Conservation (phyloP, 2,329 filamentous ascomycete genomes). For the Mycocentrospora acerina region DNA sequence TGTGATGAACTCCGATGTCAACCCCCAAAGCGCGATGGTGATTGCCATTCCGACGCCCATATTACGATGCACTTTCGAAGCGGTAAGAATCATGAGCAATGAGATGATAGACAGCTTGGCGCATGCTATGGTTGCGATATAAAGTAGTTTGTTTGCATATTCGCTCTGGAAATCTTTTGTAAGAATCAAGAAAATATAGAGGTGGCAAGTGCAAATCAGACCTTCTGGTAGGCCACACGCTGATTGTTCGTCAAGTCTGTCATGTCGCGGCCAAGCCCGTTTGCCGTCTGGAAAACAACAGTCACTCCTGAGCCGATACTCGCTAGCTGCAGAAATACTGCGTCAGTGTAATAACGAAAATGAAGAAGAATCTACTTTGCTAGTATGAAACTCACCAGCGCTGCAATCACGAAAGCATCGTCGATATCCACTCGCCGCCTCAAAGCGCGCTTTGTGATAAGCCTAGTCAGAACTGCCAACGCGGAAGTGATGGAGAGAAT, state of each 20-base stretch:
- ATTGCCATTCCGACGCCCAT: constrained; percentile 26
- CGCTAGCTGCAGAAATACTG: constrained; percentile 15
- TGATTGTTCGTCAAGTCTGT: constrained; percentile 17
- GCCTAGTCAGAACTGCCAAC: constrained; percentile 34
- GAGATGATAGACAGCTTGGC: constrained; percentile 41
- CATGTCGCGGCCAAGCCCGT: constrained; percentile 33
- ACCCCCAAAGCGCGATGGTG: constrained; percentile 35
- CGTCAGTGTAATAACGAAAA: constrained; percentile 10
- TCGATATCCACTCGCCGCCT: constrained; percentile 34
- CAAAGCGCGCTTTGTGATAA: constrained; percentile 38
- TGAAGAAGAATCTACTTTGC: too few species aligned
- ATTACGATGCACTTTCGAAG: constrained; percentile 30
- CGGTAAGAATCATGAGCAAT: constrained; percentile 37
- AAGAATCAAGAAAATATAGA: background rate
- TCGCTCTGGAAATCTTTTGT: constrained; percentile 22
- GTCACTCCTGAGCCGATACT: constrained; percentile 38
- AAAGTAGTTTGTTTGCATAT: constrained; percentile 39
- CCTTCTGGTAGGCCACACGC: constrained; percentile 34
- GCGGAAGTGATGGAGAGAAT: constrained; percentile 36
- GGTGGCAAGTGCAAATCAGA: constrained; percentile 10
- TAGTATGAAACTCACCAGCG: constrained; percentile 37
- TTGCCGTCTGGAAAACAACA: constrained; percentile 31
- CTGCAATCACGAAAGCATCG: constrained; percentile 38
- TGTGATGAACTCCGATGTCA: constrained; percentile 27
- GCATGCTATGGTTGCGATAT: constrained; percentile 35